phyloP scores from a whole-genome alignment of 257 asterid species.

The Ilex aquifolium region DNA sequence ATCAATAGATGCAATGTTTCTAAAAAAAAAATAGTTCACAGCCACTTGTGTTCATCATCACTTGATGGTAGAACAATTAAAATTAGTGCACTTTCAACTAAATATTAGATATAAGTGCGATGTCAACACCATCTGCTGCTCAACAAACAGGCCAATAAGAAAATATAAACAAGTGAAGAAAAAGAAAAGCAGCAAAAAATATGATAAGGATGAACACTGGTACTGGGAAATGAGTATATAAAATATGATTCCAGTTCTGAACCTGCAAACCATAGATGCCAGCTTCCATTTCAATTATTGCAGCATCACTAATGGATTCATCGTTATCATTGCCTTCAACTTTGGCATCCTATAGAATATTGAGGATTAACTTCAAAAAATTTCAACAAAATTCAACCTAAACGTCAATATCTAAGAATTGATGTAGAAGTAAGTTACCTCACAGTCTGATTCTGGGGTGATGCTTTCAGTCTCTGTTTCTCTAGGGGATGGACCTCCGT shows the following conservation, averaged over 20 bases:
- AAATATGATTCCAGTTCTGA: constrained; percentile 7
- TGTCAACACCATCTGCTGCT: no score
- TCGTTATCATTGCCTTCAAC: constrained; percentile 30
- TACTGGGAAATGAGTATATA: not conserved
- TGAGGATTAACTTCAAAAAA: not conserved
- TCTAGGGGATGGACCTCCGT: constrained; percentile 33
- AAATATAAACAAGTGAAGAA: no score
- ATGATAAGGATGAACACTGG: no score
- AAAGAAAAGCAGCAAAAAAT: no score
- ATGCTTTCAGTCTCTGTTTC: constrained; percentile 41
- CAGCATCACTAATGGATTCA: constrained; percentile 47
- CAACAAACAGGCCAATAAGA: no score
- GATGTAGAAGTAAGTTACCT: constrained; percentile 30
- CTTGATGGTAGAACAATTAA: no score
- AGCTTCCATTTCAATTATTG: constrained; percentile 65
- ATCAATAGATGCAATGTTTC: no score
- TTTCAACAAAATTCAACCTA: constrained; percentile 8
- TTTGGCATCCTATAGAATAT: constrained; percentile 37
- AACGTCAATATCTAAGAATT: constrained; percentile 8
- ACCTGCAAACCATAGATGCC: constrained; percentile 82
- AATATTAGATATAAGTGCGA: no score
- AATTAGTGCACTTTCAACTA: no score
- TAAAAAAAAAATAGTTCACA: no score
- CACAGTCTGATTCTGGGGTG: constrained; percentile 32
- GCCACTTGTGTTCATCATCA: no score